phyloP scores from a whole-genome alignment of 2,329 filamentous ascomycete genomes.

The Fusarium miscanthi region DNA sequence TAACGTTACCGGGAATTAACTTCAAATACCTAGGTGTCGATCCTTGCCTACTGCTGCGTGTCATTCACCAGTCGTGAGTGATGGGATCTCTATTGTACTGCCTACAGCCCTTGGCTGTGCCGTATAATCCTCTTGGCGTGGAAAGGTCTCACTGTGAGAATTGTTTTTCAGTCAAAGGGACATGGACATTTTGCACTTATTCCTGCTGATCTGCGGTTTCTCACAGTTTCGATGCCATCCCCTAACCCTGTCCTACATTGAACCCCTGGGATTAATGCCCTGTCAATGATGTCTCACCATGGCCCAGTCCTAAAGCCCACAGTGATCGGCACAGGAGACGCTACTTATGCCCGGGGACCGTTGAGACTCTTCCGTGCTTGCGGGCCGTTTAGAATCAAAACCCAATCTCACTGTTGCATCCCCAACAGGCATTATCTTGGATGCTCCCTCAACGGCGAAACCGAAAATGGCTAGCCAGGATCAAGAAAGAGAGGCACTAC shows the following conservation, averaged over 20 bases:
- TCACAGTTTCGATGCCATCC: neutral
- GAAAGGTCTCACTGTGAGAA: neutral
- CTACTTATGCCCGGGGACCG: neutral
- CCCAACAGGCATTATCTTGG: neutral
- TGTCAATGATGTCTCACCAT: neutral
- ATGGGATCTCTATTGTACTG: too few relatives aligned
- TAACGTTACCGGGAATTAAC: neutral
- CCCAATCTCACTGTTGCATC: constrained; percentile 9
- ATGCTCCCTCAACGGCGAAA: neutral
- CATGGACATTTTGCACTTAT: neutral
- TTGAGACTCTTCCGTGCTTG: neutral
- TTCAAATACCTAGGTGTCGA: neutral
- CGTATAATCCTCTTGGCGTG: neutral
- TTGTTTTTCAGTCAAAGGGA: neutral
- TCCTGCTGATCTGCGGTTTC: neutral
- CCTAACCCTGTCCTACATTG: neutral
- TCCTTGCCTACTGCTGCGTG: neutral
- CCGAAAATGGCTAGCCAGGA: neutral
- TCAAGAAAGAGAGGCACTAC: neutral
- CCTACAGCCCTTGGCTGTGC: too few relatives aligned
- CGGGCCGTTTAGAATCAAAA: neutral
- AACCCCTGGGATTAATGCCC: neutral
- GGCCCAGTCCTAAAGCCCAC: neutral
- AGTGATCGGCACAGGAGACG: neutral
- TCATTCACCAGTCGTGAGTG: neutral